Conservation (phyloP, 2,329 filamentous ascomycete genomes). For the Lecanicillium sp. region DNA sequence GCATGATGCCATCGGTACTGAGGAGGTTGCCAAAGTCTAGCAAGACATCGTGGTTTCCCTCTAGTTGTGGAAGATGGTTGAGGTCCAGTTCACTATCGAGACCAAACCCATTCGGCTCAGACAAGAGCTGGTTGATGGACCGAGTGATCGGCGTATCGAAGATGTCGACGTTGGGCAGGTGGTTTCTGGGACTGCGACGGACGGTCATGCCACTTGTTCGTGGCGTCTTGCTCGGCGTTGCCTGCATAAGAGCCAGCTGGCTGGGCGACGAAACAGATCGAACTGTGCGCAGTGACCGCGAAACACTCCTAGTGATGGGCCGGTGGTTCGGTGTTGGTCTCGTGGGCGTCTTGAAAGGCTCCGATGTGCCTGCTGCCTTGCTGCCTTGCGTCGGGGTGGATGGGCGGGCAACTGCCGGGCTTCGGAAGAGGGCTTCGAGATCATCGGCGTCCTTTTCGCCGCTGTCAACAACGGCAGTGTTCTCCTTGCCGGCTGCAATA, state of each 20-base stretch:
- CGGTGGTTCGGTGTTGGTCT: conserved; percentile 54
- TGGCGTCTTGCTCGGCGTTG: conserved; percentile 41
- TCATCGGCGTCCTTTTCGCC: conserved; percentile 33
- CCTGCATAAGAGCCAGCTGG: conserved; percentile 32
- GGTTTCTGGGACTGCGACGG: conserved; percentile 35
- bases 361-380: conserved; percentile 29
- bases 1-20: conserved; percentile 37
- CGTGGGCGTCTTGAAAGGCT: conserved; percentile 54
- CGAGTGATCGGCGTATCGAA: conserved; percentile 53
- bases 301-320: conserved; percentile 54
- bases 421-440: conserved; percentile 61
- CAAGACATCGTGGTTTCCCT: conserved; percentile 24
- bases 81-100: conserved; percentile 37
- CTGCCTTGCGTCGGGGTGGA: conserved; percentile 45
- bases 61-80: conserved; percentile 28
- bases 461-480: conserved; percentile 35
- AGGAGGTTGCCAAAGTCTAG: conserved; percentile 43
- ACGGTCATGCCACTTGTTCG: conserved; percentile 24
- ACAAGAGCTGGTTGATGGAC: conserved; percentile 57
- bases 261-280: conserved; percentile 36
- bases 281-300: conserved; percentile 44
- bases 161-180: conserved; percentile 28
- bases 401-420: conserved; percentile 33
- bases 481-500: conserved; percentile 34
- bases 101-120: conserved; percentile 42